Base-by-base conservation (phyloP, 495 filamentous ascomycete genomes). In the Xylaria cubensis region DNA sequence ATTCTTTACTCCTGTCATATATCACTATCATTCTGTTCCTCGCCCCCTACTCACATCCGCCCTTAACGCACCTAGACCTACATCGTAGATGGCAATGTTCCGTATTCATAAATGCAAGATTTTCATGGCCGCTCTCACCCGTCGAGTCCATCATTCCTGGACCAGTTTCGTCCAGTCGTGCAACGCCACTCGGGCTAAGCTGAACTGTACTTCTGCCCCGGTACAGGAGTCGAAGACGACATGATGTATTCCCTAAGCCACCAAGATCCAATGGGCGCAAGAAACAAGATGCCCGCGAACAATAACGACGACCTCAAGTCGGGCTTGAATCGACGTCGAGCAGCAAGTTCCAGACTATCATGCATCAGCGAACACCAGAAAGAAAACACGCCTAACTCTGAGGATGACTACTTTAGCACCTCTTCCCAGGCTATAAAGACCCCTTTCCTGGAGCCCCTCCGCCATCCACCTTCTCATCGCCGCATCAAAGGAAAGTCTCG, bases 371-470 rank as follows among this genome's bases (percentile, higher is more conserved):
- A 77, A 58, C 73, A 72, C 48, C 67, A 67, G 55, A 73, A 79
- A 50, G 74, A 76, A 61, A 78, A 77, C 64, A 76, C 71, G 55
- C 75, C 72, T 71, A 74, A 74, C 72, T 76, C 72, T 39, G 72
- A 79, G 26, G 74, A 74, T 48, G 75, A 72, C 17, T 65, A 77
- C 46, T 76, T 72, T 58, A 46, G 48, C n/a, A 73, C 75, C 44
- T 59, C 71, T 0, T n/a, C 55, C 5, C 42, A 48, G 26, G 56
- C 64, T 13, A 51, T 67, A 17, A 72, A 67, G 63, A 41, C 70
- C 12, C 67, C 64, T 71, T 29, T 41, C 44, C 55, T 64, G 10
- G 44, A 53, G 6, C 73, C 69, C 58, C 21, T 61, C 32, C 59
- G 72, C n/a, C 26, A 67, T 13, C 58, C 64, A n/a, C 64, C 5